A percentile compares a stretch with the other conserved stretches of the same genome.
These are phyloP conservation scores for Metschnikowia reukaufii DNA, from an alignment of 805 yeast species.

Conservation along the genomic window DNA sequence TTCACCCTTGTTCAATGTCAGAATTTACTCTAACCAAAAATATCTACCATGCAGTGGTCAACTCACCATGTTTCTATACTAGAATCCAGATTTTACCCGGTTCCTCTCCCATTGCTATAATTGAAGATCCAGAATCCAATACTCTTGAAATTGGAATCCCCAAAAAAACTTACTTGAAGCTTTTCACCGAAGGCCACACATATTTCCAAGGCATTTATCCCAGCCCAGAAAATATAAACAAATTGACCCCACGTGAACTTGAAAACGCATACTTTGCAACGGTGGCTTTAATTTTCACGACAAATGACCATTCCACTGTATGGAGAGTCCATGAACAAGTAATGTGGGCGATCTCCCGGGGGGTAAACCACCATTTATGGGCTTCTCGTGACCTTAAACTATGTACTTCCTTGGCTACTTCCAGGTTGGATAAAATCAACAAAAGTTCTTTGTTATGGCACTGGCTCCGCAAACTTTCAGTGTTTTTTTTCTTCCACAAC, in stretches of 20 bases:
- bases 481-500: constrained; percentile 16
- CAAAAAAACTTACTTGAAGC: constrained; percentile 28
- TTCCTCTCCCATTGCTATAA: not conserved
- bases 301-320: constrained; percentile 39
- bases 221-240: not conserved
- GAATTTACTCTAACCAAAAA: not conserved
- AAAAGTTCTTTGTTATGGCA: constrained; percentile 42
- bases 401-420: constrained; percentile 33
- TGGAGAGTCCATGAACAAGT: constrained; percentile 30
- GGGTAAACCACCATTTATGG: not conserved
- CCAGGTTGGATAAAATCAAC: constrained; percentile 36
- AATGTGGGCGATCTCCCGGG: constrained; percentile 13
- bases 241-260: not conserved
- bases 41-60: constrained; percentile 5
- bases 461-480: constrained; percentile 22
- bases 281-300: constrained; percentile 35
- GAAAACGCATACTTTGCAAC: constrained; percentile 27
- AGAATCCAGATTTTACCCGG: constrained; percentile 14
- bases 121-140: constrained; percentile 8
- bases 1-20: too few species aligned
- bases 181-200: constrained; percentile 35
- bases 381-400: constrained; percentile 6
- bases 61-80: not conserved
- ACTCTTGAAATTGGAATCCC: constrained; percentile 33
- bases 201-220: constrained; percentile 14